A percentile compares a stretch with the other conserved stretches of the same genome.
Conservation (phyloP, 1,284 basidiomycete species). For the Ustilago trichophora region DNA sequence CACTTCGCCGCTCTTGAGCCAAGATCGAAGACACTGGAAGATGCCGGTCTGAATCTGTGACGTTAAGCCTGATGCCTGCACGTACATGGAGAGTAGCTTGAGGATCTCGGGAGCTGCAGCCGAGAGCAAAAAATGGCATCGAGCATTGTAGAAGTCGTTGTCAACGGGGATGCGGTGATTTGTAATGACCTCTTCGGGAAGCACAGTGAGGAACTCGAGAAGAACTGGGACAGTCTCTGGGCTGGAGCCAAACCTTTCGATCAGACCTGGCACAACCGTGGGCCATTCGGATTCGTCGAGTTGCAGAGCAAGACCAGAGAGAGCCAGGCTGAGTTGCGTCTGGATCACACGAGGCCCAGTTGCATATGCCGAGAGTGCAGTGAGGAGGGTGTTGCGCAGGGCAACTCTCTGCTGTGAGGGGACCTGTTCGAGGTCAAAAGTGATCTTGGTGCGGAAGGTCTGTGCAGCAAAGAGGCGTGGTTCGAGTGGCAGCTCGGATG, state of each 20-base stretch:
- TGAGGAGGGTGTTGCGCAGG: conserved; percentile 85
- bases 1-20: conserved; percentile 89
- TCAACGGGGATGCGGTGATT: conserved; percentile 89
- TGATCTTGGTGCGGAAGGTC: conserved; percentile 93
- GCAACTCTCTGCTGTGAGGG: conserved; percentile 76
- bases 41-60: conserved; percentile 81
- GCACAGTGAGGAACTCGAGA: conserved; percentile 86
- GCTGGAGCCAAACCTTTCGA: conserved; percentile 84
- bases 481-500: conserved; percentile 79
- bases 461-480: conserved; percentile 95
- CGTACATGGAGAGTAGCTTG: conserved; percentile 84
- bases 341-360: conserved; percentile 87
- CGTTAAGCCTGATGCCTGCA: conserved; percentile 86
- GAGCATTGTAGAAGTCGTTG: conserved; percentile 76
- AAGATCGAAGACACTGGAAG: conserved; percentile 86
- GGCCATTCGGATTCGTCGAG: conserved; percentile 79
- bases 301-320: conserved; percentile 91
- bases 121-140: conserved; percentile 54
- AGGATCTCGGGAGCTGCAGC: conserved; percentile 79
- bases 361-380: conserved; percentile 74
- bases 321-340: conserved; percentile 86
- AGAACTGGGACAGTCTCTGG: conserved; percentile 83
- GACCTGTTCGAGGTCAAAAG: conserved; percentile 92
- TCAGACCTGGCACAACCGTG: conserved; percentile 81
- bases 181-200: conserved; percentile 87